Conservation (phyloP, 169 alveolate species). For the Plasmodium sp. region DNA sequence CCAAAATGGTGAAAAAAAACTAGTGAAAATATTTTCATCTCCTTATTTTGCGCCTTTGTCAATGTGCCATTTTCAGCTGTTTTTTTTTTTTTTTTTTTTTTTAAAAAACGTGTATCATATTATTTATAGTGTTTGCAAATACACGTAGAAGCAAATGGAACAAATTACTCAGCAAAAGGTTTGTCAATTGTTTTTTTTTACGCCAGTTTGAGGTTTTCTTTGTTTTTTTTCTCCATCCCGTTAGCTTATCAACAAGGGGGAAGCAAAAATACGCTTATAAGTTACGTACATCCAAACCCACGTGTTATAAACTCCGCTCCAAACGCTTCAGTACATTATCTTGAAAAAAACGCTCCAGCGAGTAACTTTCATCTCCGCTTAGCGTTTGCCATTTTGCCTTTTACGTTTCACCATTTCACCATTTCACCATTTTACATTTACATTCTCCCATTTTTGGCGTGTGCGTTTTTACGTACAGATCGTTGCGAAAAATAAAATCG, state of each 20-base stretch:
- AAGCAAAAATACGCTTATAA: not conserved
- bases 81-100: not conserved
- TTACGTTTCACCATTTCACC: not conserved
- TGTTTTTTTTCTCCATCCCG: not conserved
- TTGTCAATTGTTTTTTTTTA: not conserved
- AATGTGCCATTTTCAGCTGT: not conserved
- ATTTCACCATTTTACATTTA: not conserved
- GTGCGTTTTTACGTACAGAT: not conserved
- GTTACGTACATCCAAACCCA: not conserved
- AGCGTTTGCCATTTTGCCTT: not conserved
- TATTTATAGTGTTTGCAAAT: not conserved
- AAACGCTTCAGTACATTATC: not conserved
- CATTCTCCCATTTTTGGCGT: not conserved
- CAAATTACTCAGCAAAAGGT: not conserved
- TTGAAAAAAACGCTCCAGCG: not conserved
- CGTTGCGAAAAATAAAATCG: not conserved
- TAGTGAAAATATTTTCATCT: not conserved
- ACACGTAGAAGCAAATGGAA: not conserved
- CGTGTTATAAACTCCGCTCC: not conserved
- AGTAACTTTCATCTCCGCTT: not conserved
- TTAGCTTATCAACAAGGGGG: not conserved
- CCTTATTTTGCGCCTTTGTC: not conserved
- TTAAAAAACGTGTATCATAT: not conserved
- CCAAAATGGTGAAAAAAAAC: not conserved
- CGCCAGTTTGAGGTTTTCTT: not conserved